Conservation (phyloP, 2,329 filamentous ascomycete species). For the Daldinia eschscholtzii region DNA sequence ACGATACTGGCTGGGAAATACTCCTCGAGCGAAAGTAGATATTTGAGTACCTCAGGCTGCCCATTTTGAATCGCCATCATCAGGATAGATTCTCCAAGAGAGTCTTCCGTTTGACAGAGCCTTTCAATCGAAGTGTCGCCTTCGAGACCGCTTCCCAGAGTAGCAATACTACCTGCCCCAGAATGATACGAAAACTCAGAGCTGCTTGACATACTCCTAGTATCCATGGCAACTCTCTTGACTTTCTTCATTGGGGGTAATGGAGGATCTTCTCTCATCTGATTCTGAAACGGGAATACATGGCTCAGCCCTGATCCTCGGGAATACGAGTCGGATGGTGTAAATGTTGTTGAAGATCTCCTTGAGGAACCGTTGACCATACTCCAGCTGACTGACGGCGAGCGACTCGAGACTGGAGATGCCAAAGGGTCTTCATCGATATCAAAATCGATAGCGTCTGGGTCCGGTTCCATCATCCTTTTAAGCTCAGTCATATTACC, state of each 20-base stretch:
- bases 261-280: constrained; percentile 57
- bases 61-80: constrained; percentile 88
- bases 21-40: constrained; percentile 81
- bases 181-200: constrained; percentile 89
- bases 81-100: constrained; percentile 82
- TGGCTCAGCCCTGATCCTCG: constrained; percentile 76
- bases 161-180: constrained; percentile 81
- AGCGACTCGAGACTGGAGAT: constrained; percentile 58
- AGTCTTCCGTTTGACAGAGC: constrained; percentile 77
- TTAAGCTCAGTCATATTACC: constrained; percentile 82
- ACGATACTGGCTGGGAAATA: constrained; percentile 80
- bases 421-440: constrained; percentile 57
- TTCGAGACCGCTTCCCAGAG: constrained; percentile 78
- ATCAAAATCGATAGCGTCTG: constrained; percentile 61
- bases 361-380: constrained; percentile 61
- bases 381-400: constrained; percentile 63
- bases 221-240: constrained; percentile 91
- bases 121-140: constrained; percentile 88
- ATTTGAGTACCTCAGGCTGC: constrained; percentile 78
- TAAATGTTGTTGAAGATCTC: constrained; percentile 58
- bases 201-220: constrained; percentile 86
- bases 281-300: constrained; percentile 89
- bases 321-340: constrained; percentile 65
- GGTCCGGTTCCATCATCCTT: constrained; percentile 81
- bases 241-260: constrained; percentile 63